A percentile compares a stretch with the other conserved stretches of the same genome.
phyloP scores from a whole-genome alignment of 257 asterid species.

The Apocynum venetum region DNA sequence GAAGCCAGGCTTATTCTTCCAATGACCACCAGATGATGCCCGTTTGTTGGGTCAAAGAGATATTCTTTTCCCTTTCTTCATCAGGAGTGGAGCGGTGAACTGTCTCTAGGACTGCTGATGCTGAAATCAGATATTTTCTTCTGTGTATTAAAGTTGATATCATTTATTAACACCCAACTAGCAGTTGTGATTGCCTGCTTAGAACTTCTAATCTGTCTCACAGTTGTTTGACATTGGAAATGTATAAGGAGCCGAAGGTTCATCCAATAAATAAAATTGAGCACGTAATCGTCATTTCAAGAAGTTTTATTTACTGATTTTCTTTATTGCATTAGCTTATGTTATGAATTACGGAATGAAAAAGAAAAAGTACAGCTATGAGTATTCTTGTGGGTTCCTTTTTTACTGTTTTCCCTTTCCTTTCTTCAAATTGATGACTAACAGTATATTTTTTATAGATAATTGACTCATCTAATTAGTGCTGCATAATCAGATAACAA shows the following conservation, averaged over 20 bases:
- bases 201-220: slow-evolving; percentile 16
- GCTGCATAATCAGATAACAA: no score
- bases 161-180: slow-evolving; percentile 1
- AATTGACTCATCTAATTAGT: no score
- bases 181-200: slow-evolving; percentile 16
- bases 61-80: background rate
- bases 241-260: slow-evolving; percentile 17
- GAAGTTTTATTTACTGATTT: background rate
- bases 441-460: background rate
- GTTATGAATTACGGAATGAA: background rate
- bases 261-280: slow-evolving; percentile 16
- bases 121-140: background rate
- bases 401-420: background rate
- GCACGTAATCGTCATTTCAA: background rate
- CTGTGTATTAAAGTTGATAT: slow-evolving; percentile 5
- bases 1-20: slow-evolving; percentile 11
- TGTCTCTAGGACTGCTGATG: slow-evolving; percentile 6
- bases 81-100: background rate
- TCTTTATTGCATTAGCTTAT: background rate
- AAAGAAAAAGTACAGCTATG: background rate
- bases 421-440: background rate
- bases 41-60: slow-evolving; percentile 2
- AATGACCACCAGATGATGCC: background rate
- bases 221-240: slow-evolving; percentile 11
- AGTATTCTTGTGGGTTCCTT: background rate